Base-by-base conservation (phyloP, 2,329 filamentous ascomycete genomes). In the Phyllosticta citribraziliensis region DNA sequence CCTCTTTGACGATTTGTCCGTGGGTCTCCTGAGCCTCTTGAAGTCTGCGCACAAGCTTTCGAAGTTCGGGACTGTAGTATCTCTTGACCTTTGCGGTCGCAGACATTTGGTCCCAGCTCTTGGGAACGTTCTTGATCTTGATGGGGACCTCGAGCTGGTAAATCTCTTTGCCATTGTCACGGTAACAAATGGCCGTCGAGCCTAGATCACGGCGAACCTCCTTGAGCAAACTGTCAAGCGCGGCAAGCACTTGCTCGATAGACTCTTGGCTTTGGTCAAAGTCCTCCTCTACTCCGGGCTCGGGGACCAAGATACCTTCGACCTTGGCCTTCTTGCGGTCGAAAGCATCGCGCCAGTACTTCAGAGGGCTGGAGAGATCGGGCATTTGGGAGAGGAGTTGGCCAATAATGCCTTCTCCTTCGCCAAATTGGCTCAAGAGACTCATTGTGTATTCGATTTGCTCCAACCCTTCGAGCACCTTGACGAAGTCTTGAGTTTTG, bases 11-110 rank as follows among this genome's bases (percentile, higher is more conserved):
- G 50, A 97, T 89, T 69, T 99, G 93, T 3, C 86, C 87, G 73
- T 97, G 94, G 0, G 86, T 94, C 73, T 99, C 94, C 70, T 96
- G 92, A 1, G 91, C 89, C 75, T 99, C 94, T 70, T 96, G 94
- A 19, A 97, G 81, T 67, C 91, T 83, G 56, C 93, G 88, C 22
- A 99, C 91, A 2, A 97, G 83, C 27, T 83, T 80, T 14, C 88
- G 88, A 14, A 97, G 81, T 69, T 96, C 88, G 1, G 86, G 82
- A 67, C 92, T 96, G 77, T 97, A 99, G 78, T 93, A 99, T 0
- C 94, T 88, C 75, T 96, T 97, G 69, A 95, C 89, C 61, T 87
- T 85, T 64, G 88, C 84, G 0, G 94, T 97, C 0, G 92, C 88
- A 4, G 94, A 97, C 91, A 97, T 97, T 70, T 97, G 93, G 65